A percentile compares a stretch with the other conserved stretches of the same genome.
These are phyloP conservation scores for Pharus latifolius DNA, from an alignment of 176 grass and related monocot species.

Conservation along the genomic window DNA sequence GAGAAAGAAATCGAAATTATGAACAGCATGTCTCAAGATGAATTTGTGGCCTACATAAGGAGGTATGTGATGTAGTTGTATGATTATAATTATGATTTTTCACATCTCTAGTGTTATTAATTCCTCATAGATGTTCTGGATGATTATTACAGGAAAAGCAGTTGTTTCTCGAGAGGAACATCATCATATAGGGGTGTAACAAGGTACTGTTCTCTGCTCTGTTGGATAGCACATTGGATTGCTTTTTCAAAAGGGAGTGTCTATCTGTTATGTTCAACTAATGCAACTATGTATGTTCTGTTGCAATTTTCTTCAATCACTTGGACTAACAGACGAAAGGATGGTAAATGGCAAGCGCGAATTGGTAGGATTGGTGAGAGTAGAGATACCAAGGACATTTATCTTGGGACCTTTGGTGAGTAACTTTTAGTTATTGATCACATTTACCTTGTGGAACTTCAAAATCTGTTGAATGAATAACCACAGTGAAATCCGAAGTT, in stretches of 20 bases:
- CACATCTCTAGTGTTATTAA: neutral
- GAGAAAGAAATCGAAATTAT: constrained; percentile 76
- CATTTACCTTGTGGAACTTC: neutral
- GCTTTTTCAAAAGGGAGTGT: neutral
- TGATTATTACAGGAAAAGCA: constrained; percentile 65
- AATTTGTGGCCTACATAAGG: constrained; percentile 86
- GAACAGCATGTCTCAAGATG: constrained; percentile 83
- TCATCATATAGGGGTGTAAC: constrained; percentile 85
- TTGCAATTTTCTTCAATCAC: constrained; percentile 15
- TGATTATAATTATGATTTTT: neutral
- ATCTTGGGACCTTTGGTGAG: constrained; percentile 94
- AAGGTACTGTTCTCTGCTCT: constrained; percentile 41
- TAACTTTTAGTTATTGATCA: neutral
- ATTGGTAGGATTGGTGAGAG: constrained; percentile 89
- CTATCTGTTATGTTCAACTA: neutral
- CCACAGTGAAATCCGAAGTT: neutral
- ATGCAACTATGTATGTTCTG: neutral
- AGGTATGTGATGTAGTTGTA: constrained; percentile 36
- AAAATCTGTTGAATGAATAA: neutral
- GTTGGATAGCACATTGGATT: neutral
- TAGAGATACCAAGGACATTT: constrained; percentile 93
- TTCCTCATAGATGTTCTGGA: neutral
- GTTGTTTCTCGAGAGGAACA: constrained; percentile 97
- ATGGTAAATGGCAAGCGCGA: constrained; percentile 94
- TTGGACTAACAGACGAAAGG: constrained; percentile 60